Conservation (phyloP, 2,329 filamentous ascomycete species). For the Fusarium sp. region DNA sequence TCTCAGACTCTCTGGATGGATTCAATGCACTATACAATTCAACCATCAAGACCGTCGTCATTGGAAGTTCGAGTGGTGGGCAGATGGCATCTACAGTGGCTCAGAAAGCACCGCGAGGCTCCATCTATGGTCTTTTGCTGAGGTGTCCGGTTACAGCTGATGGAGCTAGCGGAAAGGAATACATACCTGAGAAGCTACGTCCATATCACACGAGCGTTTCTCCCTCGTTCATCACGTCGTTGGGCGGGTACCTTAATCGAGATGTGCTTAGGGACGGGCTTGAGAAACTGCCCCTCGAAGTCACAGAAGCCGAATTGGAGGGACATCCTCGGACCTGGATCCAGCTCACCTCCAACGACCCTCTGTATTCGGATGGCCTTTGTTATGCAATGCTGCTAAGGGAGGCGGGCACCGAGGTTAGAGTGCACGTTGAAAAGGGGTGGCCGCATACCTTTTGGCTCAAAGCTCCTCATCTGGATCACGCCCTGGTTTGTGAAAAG, state of each 20-base stretch:
- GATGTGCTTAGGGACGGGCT: constrained; percentile 57
- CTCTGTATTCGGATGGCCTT: constrained; percentile 64
- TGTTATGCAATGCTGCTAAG: constrained; percentile 62
- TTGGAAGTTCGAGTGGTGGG: constrained; percentile 63
- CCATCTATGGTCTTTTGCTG: constrained; percentile 59
- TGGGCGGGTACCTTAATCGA: constrained; percentile 52
- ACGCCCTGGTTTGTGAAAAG: constrained; percentile 58
- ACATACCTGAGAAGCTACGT: constrained; percentile 55
- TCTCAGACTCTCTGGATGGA: constrained; percentile 58
- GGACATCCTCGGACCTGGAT: constrained; percentile 60
- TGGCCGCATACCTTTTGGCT: constrained; percentile 69
- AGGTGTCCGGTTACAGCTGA: constrained; percentile 64
- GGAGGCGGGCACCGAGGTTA: constrained; percentile 56
- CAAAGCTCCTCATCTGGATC: constrained; percentile 57
- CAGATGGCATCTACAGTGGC: constrained; percentile 62
- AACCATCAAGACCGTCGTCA: constrained; percentile 51
- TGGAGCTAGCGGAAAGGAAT: constrained; percentile 53
- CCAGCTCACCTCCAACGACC: constrained; percentile 65
- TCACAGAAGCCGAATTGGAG: constrained; percentile 46
- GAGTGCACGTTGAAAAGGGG: constrained; percentile 58
- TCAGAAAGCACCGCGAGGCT: constrained; percentile 48
- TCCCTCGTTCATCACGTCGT: constrained; percentile 55
- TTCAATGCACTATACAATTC: constrained; percentile 45
- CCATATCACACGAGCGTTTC: constrained; percentile 57
- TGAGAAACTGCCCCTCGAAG: constrained; percentile 59